phyloP scores from a whole-genome alignment of 2,329 filamentous ascomycete species.

The Phyllosticta capitalensis region DNA sequence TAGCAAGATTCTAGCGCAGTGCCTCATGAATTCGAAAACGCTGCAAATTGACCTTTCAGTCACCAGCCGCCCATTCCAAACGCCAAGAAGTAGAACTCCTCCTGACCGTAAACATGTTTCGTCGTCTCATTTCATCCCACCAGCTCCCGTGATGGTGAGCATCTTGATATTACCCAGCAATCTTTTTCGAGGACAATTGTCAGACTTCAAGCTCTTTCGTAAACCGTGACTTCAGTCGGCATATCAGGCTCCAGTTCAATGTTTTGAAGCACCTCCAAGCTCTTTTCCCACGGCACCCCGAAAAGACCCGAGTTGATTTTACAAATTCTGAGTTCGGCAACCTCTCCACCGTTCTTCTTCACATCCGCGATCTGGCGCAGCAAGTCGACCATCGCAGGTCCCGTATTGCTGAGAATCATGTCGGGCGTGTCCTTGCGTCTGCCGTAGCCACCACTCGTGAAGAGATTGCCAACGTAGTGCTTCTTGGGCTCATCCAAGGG shows the following conservation, averaged over 20 bases:
- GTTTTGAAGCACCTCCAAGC: conserved; percentile 34
- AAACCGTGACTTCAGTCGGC: conserved; percentile 3
- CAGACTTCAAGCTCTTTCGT: neutral
- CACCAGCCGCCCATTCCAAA: neutral
- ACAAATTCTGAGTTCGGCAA: conserved; percentile 38
- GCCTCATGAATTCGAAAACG: neutral
- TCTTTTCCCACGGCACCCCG: conserved; percentile 44
- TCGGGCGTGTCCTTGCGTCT: conserved; percentile 31
- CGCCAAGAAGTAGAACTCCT: neutral
- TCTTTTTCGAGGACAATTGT: neutral
- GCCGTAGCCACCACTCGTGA: conserved; percentile 45
- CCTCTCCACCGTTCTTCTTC: conserved; percentile 15
- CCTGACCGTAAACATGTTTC: neutral
- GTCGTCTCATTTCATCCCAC: neutral
- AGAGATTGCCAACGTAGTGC: conserved; percentile 51
- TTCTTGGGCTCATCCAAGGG: conserved; percentile 31
- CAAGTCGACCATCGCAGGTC: conserved; percentile 39
- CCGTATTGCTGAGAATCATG: conserved; percentile 42
- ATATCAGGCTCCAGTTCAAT: conserved; percentile 17
- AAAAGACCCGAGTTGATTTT: conserved; percentile 52
- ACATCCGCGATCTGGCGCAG: conserved; percentile 32
- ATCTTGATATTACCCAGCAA: neutral
- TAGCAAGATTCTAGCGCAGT: neutral
- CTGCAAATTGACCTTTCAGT: neutral
- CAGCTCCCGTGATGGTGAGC: neutral